Base-by-base conservation (phyloP, 768 basidiomycete species). In the Kwoniella mangroviensis region DNA sequence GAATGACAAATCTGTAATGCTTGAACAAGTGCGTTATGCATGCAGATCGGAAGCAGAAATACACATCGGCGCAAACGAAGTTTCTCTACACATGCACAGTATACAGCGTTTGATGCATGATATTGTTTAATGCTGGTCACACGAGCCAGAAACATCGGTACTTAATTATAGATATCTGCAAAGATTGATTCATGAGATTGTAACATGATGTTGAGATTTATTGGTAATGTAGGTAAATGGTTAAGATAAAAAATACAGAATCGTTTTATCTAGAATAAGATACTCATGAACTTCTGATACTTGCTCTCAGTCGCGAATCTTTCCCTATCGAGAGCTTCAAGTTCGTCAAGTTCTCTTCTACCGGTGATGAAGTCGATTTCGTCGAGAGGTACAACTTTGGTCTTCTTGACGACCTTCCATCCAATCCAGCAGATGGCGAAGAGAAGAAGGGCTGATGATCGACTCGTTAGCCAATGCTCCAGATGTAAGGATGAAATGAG, bases 291-390 rank as follows among this genome's bases (percentile, higher is more conserved):
- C 74, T 78, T 79, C 45, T 76, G 68, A 59, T 67, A 81, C 51
- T 67, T 68, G 4, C 55, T 67, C 7, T 76, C 76, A 17, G 71
- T 66, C 65, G 72, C 76, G 73, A 58, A 75, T 21, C 63, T 64
- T 56, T 73, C 76, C 28, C 65, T 62, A 63, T 83, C 80, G 24
- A 73, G 52, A 40, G 62, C 77, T 45, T 79, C 76, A 57, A 82
- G 76, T 70, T 82, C 82, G 67, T 83, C 82, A 15, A 83, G 70
- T 70, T 82, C 81, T 43, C 78, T 49, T 58, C 78, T 72, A 56
- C 82, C 83, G 15, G 81, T 74, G 42, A 59, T 53, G 59, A 84
- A 84, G 73, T 84, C 84, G 71, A 84, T 84, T 63, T 82, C 75
- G 43, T 62, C 73, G 2, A 81, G 68, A n/a, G 63, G 63, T 40